These are phyloP conservation scores for Microbotryum silenes-acaulis DNA, from an alignment of 1,284 basidiomycete genomes.

Conservation along the genomic window DNA sequence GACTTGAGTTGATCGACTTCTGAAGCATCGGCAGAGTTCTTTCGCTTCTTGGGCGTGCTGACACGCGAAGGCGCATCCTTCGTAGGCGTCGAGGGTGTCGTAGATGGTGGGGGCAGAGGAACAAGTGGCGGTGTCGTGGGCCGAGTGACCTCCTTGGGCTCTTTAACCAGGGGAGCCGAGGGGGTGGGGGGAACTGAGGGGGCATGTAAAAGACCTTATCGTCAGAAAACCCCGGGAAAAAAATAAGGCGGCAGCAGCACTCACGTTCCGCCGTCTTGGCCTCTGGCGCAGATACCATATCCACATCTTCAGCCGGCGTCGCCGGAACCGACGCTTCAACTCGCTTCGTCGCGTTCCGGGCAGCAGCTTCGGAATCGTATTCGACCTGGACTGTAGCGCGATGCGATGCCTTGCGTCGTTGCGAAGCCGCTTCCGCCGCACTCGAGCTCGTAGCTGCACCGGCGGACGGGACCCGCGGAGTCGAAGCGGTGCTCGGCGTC, in stretches of 20 bases:
- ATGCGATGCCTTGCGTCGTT: constrained; percentile 43
- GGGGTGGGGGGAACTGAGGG: too few relatives aligned
- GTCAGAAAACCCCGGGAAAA: background rate
- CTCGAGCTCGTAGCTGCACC: background rate
- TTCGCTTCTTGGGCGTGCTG: constrained; percentile 27
- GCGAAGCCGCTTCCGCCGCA: constrained; percentile 7
- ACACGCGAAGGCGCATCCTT: background rate
- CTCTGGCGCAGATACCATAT: constrained; percentile 10
- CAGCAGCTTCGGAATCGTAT: constrained; percentile 50
- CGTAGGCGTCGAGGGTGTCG: background rate
- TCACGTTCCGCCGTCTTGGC: background rate
- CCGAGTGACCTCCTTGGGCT: background rate
- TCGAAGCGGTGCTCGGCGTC: too few relatives aligned
- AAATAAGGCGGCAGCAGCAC: background rate
- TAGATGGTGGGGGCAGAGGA: constrained; percentile 11
- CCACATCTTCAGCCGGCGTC: constrained; percentile 17
- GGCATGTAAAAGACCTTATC: background rate
- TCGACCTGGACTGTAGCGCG: constrained; percentile 88
- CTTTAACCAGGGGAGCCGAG: background rate
- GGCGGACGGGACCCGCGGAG: background rate
- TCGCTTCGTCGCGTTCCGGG: too few relatives aligned
- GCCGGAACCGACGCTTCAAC: too few relatives aligned
- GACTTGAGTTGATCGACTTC: too few relatives aligned
- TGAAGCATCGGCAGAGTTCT: constrained; percentile 16
- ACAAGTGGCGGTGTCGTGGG: constrained; percentile 8